These are phyloP conservation scores for Baorangia bicolor DNA, from an alignment of 768 basidiomycete genomes.

Conservation along the genomic window DNA sequence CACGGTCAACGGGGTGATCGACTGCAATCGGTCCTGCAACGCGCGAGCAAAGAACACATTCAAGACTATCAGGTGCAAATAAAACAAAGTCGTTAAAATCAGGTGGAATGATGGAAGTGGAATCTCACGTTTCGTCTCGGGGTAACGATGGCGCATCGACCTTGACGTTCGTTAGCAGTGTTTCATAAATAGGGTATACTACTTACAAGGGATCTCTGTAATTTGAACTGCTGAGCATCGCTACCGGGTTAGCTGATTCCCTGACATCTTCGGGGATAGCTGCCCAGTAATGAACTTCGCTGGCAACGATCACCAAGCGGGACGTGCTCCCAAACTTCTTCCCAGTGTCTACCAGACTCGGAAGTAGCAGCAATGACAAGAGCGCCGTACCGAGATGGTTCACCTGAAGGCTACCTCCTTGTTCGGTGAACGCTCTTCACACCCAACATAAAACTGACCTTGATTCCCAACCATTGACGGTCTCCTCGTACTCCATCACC, in stretches of 20 bases:
- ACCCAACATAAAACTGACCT: constrained; percentile 15
- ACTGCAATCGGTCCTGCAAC: constrained; percentile 22
- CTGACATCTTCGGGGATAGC: constrained; percentile 21
- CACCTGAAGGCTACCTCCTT: constrained; percentile 31
- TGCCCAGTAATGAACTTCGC: constrained; percentile 25
- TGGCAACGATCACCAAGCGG: constrained; percentile 34
- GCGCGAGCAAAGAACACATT: constrained; percentile 33
- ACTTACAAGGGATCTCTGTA: constrained; percentile 24
- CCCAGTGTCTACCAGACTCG: constrained; percentile 28
- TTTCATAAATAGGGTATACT: too few species aligned
- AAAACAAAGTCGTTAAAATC: too few species aligned
- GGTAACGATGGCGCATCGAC: constrained; percentile 22
- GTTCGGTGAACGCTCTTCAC: background rate
- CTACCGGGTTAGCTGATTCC: constrained; percentile 20
- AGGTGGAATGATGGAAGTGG: background rate
- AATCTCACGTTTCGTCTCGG: constrained; percentile 27
- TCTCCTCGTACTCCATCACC: constrained; percentile 16
- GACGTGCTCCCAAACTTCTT: constrained; percentile 20
- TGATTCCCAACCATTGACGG: constrained; percentile 47
- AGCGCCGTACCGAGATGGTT: constrained; percentile 36
- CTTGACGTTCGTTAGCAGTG: constrained; percentile 6
- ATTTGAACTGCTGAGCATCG: constrained; percentile 23
- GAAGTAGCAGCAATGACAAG: constrained; percentile 34
- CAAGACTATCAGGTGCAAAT: constrained; percentile 24
- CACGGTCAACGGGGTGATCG: constrained; percentile 23